Base-by-base conservation (phyloP, 2,329 filamentous ascomycete species). In the Tolypocladium sp. region DNA sequence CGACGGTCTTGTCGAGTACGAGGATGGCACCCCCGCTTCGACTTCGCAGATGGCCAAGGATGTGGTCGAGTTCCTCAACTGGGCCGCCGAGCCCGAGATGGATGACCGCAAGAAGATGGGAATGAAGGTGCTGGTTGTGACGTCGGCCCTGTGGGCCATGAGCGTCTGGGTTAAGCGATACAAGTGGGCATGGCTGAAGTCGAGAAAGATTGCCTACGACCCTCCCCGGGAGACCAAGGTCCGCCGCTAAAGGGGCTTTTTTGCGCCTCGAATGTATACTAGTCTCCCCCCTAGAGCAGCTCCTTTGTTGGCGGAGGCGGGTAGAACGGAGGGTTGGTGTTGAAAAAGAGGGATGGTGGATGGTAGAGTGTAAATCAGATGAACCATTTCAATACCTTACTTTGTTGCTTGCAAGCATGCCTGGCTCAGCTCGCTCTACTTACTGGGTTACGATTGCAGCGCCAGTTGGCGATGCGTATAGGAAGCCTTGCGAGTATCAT, bases 31-130 rank as follows among this genome's bases (percentile, higher is more conserved):
- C 49, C 90, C 92, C 57, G 94, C 94, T 56, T 91, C 93, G 63
- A 92, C 92, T 66, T 97, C 93, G 64, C 94, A 99, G 81, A 99
- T 99, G 94, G 94, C 94, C 77, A 99, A 99, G 88, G 94, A 99
- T 70, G 94, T 99, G 62, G 87, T 90, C 62, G 94, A 99, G 80
- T 99, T 99, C 82, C 84, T 99, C 73, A 97, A 99, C 88, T 99
- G 94, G 94, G 84, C 94, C 58, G 92, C 94, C 60, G 94, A 99
- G 82, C 94, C 94, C 55, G 94, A 99, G 83, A 96, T 97, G 92
- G 94, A 99, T 73, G 88, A 97, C 74, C 90, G 94, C 74, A 99
- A 99, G 90, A 94, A 92, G 82, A 99, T 97, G 94, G 94, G 94
- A 71, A 87, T 96, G 85, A 97, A 99, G 87, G 90, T 96, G 58